Conservation (phyloP, 1,139 yeast genomes). For the Lodderomyces oxycetoniae region DNA sequence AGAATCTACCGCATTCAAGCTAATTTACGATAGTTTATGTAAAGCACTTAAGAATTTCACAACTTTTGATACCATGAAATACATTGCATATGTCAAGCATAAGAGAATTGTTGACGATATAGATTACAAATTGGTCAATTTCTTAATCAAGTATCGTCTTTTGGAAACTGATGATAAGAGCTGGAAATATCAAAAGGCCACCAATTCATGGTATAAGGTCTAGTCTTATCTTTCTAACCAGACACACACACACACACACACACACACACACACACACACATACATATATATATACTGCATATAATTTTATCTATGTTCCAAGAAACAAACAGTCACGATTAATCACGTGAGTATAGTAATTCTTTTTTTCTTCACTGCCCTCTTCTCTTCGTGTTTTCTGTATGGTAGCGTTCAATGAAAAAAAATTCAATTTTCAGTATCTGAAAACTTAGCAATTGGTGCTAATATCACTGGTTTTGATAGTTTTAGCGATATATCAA, state of each 20-base stretch:
- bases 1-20: background rate
- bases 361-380: background rate
- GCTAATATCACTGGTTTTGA: too few species aligned
- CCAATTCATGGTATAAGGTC: background rate
- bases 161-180: background rate
- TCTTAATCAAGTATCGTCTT: constrained; percentile 3
- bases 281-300: background rate
- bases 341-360: constrained; percentile 1
- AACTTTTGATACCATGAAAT: constrained; percentile 1
- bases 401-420: background rate
- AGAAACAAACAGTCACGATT: constrained; percentile 1
- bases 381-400: background rate
- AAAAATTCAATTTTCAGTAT: constrained; percentile 1
- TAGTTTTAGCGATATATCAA: too few species aligned
- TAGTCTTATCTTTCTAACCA: background rate
- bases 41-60: background rate
- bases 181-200: constrained; percentile 4
- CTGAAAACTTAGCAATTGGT: too few species aligned
- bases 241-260: background rate
- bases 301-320: too few species aligned
- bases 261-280: constrained; percentile 1
- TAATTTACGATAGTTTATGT: constrained; percentile 3
- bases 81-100: constrained; percentile 1
- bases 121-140: constrained; percentile 3
- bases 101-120: background rate